Percentiles rank a stretch among this genome's conserved stretches.
These are phyloP conservation scores for Candida piceae DNA, from an alignment of 805 yeast genomes.

Conservation along the genomic window DNA sequence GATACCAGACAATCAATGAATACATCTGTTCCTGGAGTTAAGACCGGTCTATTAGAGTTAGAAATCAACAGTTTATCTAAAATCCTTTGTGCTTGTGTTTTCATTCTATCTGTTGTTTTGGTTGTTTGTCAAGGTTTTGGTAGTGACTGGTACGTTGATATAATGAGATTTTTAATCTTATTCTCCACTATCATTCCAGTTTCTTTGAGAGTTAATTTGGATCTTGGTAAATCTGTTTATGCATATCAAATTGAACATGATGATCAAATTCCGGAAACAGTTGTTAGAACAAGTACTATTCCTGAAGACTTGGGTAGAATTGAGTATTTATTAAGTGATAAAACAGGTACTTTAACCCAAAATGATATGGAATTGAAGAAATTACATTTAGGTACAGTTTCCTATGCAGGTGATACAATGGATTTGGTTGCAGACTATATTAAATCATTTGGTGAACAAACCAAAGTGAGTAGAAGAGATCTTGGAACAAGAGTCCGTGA, in stretches of 20 bases:
- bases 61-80: conserved; percentile 89
- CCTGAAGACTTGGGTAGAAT: conserved; percentile 97
- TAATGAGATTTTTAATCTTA: conserved; percentile 83
- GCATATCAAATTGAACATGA: conserved; percentile 95
- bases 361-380: conserved; percentile 97
- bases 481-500: conserved; percentile 74
- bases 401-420: conserved; percentile 88
- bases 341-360: conserved; percentile 96
- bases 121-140: conserved; percentile 78
- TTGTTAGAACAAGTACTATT: conserved; percentile 94
- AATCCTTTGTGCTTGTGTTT: conserved; percentile 82
- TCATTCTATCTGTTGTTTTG: conserved; percentile 65
- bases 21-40: conserved; percentile 81
- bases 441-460: conserved; percentile 26
- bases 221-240: conserved; percentile 91
- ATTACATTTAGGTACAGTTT: conserved; percentile 85
- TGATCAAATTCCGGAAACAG: conserved; percentile 69
- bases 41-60: conserved; percentile 82
- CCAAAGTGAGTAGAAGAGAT: conserved; percentile 51
- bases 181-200: conserved; percentile 97
- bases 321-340: conserved; percentile 87
- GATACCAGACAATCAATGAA: conserved; percentile 96
- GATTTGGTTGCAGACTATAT: conserved; percentile 80
- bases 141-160: conserved; percentile 79
- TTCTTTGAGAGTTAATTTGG: conserved; percentile 87